Evolutionary conservation across 176 grass and related monocot species (phyloP).

Genomic region (Otatea glauca): DNA sequence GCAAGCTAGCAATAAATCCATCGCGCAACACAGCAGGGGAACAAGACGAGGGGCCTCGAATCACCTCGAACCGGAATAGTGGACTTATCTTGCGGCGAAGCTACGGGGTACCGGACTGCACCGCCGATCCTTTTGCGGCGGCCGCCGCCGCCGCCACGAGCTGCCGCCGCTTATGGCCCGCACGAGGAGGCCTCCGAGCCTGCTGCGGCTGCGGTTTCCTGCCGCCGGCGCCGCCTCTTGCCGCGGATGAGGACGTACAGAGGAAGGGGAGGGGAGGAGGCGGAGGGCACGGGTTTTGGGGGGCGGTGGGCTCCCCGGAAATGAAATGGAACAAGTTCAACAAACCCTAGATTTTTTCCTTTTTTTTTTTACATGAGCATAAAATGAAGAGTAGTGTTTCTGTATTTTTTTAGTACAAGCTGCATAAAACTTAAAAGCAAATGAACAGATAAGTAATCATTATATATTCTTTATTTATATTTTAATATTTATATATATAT

Average conservation of each 20-base stretch:
- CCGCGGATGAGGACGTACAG: not conserved
- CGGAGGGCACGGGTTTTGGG: conserved; percentile 9
- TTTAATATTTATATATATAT: too few relatives aligned
- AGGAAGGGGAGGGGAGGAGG: not conserved
- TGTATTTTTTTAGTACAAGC: too few relatives aligned
- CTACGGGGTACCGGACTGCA: not conserved
- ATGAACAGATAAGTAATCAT: too few relatives aligned
- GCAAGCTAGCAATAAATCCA: not conserved
- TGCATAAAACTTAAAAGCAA: too few relatives aligned
- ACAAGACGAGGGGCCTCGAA: not conserved
- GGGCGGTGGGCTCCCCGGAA: conserved; percentile 15
- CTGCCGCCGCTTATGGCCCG: conserved; percentile 7
- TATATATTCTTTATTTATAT: too few relatives aligned
- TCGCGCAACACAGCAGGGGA: not conserved
- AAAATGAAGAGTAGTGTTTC: not conserved
- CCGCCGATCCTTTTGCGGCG: not conserved
- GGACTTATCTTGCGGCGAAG: conserved; percentile 17
- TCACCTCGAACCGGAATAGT: conserved; percentile 8
- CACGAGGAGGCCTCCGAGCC: not conserved
- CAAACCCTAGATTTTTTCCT: conserved; percentile 33
- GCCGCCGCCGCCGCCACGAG: not conserved
- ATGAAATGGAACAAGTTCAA: conserved; percentile 18
- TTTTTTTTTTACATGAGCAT: not conserved
- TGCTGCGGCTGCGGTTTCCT: not conserved
- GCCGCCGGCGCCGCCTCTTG: not conserved